A percentile compares a stretch with the other conserved stretches of the same genome.
Conservation (phyloP, 805 yeast species). For the Ogataea salicorniae region DNA sequence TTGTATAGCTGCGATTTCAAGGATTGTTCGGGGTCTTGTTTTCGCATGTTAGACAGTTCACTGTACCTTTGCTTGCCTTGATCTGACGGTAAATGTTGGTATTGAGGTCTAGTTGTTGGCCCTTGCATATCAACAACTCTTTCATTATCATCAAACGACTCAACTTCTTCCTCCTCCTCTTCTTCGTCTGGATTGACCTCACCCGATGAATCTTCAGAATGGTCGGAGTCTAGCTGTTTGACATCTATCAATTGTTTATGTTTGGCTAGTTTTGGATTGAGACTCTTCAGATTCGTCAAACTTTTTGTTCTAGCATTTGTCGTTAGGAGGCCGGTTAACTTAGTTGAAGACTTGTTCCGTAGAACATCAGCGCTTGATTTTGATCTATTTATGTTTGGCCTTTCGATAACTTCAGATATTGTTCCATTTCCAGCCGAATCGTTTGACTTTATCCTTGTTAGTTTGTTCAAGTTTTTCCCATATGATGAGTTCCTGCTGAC, state of each 20-base stretch:
- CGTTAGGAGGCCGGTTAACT: conserved; percentile 7
- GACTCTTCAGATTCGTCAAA: conserved; percentile 24
- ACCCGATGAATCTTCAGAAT: conserved; percentile 14
- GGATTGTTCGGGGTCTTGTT: not conserved
- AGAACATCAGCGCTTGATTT: conserved; percentile 24
- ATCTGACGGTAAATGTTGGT: not conserved
- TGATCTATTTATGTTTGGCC: conserved; percentile 21
- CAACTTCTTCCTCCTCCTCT: conserved; percentile 36
- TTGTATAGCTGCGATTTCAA: conserved; percentile 10
- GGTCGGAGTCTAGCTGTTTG: conserved; percentile 22
- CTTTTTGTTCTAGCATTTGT: conserved; percentile 18
- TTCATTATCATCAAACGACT: conserved; percentile 35
- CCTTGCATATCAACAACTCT: conserved; percentile 16
- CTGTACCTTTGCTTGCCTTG: not conserved
- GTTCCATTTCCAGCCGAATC: conserved; percentile 15
- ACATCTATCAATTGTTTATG: conserved; percentile 21
- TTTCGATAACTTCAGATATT: conserved; percentile 12
- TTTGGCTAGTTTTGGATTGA: conserved; percentile 15
- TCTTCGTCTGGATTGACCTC: conserved; percentile 13
- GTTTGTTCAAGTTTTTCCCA: conserved; percentile 30
- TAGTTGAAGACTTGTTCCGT: conserved; percentile 14
- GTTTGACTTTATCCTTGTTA: conserved; percentile 27
- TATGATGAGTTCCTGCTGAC: conserved; percentile 31
- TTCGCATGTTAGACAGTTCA: not conserved
- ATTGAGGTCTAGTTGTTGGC: not conserved